Base-by-base conservation (phyloP, 345 rosid genomes). In the Citrus inodora region DNA sequence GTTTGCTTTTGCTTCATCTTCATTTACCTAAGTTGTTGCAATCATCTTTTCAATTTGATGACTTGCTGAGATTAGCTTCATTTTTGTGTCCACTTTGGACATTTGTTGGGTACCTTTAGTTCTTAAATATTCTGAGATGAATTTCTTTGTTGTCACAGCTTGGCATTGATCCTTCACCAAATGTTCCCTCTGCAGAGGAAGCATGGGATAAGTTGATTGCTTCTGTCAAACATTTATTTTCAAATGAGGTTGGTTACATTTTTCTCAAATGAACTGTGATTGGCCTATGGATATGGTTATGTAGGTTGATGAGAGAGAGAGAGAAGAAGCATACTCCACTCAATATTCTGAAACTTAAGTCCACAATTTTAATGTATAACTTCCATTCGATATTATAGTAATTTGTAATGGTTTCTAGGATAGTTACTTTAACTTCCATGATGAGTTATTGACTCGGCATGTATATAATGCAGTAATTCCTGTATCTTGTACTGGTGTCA, bases 201-300 rank as follows among this genome's bases (percentile, higher is more conserved):
- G 92, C 93, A 53, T 86, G 85, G 90, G 86, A 86, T 70, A 88
- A 89, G 42, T 77, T 95, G 33, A 67, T 80, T 84, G 82, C 83
- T 61, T 92, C 91, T 24, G 63, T 95, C 69, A 78, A 76, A 75
- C 85, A 79, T 80, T 73, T 91, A 22, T 92, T 93, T 78, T 90
- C 98, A 17, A 80, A 86, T 76, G 93, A 91, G 98, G 99, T 95
- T 87, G 78, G 94, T 87, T 16, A 4, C 58, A 46, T 16, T 56
- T 65, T 62, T 42, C 79, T 56, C 28, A 35, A 40, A 58, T 76
- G 73, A 80, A 11, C 46, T 61, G 6, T 69, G 13, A 61, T 27
- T 27, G 27, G 60, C 64, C 27, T 46, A 13, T 61, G n/a, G 28
- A 22, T 61, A n/a, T 22, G 53, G 14, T 30, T 58, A 66, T 24